phyloP scores from a whole-genome alignment of 2,329 filamentous ascomycete species.

The Botryosphaeria dothidea region DNA sequence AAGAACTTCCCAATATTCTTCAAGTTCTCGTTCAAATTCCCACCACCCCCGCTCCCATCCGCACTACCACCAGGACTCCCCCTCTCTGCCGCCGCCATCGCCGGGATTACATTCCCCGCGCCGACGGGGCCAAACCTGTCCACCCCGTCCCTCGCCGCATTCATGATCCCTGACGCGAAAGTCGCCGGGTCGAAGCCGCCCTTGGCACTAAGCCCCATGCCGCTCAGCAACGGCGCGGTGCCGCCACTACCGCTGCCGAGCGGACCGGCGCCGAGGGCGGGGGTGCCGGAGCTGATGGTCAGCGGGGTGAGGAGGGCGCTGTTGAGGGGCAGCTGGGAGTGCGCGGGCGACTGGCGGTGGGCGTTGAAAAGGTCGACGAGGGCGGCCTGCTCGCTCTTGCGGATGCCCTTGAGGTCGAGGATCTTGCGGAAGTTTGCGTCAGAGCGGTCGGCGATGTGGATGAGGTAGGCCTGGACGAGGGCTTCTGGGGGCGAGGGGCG shows the following conservation, averaged over 20 bases:
- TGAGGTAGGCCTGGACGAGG: slow-evolving; percentile 93
- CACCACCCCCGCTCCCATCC: slow-evolving; percentile 41
- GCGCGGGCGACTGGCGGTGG: slow-evolving; percentile 67
- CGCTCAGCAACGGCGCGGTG: slow-evolving; percentile 20
- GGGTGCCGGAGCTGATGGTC: slow-evolving; percentile 33
- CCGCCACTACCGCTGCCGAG: slow-evolving; percentile 42
- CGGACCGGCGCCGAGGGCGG: slow-evolving; percentile 44
- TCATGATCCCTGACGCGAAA: slow-evolving; percentile 85
- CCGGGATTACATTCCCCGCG: slow-evolving; percentile 34
- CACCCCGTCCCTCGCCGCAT: slow-evolving; percentile 80
- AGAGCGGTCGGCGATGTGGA: slow-evolving; percentile 91
- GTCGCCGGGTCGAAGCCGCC: slow-evolving; percentile 73
- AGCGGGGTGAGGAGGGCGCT: slow-evolving; percentile 39
- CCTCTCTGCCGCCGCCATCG: slow-evolving; percentile 23
- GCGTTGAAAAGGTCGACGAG: slow-evolving; percentile 90
- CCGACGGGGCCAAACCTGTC: slow-evolving; percentile 62
- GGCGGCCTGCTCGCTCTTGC: slow-evolving; percentile 75
- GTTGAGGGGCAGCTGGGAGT: slow-evolving; percentile 61
- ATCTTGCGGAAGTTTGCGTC: slow-evolving; percentile 96
- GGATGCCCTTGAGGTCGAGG: slow-evolving; percentile 89
- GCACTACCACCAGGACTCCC: slow-evolving; percentile 31
- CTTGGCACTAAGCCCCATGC: slow-evolving; percentile 38
- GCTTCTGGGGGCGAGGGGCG: slow-evolving; percentile 88
- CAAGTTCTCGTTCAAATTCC: slow-evolving; percentile 88
- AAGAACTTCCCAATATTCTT: slow-evolving; percentile 98